Evolutionary conservation across 768 basidiomycete species (phyloP).

Genomic region (Sporobolomyces pararoseus): DNA sequence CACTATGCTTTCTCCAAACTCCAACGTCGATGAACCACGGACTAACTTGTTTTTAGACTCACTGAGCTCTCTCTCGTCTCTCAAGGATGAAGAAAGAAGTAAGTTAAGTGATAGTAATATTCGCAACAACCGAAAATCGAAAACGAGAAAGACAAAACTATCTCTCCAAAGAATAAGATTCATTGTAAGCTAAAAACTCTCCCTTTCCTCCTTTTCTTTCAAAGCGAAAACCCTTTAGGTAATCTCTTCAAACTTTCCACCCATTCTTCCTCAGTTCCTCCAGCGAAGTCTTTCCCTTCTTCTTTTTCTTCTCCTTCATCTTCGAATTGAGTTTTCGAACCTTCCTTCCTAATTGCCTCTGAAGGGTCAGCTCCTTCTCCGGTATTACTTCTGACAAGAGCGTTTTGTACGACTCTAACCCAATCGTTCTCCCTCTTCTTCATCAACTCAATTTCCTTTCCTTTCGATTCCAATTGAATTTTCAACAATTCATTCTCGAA

Average conservation of each 20-base stretch:
- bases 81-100: too few species aligned
- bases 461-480: background rate
- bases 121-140: too few species aligned
- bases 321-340: background rate
- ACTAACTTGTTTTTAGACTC: too few species aligned
- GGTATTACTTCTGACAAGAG: conserved; percentile 15
- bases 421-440: background rate
- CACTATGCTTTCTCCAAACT: too few species aligned
- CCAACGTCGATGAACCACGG: too few species aligned
- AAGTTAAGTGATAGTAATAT: too few species aligned
- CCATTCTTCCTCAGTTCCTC: conserved; percentile 15
- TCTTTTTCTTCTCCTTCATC: background rate
- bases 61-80: too few species aligned
- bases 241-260: conserved; percentile 4
- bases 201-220: too few species aligned
- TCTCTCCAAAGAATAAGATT: too few species aligned
- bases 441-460: background rate
- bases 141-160: too few species aligned
- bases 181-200: too few species aligned
- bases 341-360: background rate
- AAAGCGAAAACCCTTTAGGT: background rate
- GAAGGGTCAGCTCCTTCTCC: conserved; percentile 14
- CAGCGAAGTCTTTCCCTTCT: background rate
- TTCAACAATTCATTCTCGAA: conserved; percentile 4
- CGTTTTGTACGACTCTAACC: background rate